Evolutionary conservation across 1,284 basidiomycete genomes (phyloP).

Genomic region (Ceratobasidium sp.): DNA sequence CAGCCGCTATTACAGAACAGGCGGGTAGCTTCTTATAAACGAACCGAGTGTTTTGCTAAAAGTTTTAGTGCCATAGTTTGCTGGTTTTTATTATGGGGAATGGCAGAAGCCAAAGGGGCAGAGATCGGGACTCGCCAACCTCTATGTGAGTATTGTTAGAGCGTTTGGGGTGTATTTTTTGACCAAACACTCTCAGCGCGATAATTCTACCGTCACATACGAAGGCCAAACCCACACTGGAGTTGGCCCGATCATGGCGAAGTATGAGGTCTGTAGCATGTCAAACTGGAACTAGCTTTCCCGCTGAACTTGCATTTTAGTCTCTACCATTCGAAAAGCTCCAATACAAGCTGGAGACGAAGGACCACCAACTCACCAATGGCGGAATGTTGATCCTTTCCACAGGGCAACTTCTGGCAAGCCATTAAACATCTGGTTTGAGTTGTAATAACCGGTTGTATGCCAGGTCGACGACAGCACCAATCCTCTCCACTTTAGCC

Average conservation of each 20-base stretch:
- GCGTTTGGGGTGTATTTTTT: background rate
- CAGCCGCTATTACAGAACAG: constrained; percentile 52
- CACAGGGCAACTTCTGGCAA: constrained; percentile 81
- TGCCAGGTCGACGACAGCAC: constrained; percentile 76
- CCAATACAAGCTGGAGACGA: constrained; percentile 81
- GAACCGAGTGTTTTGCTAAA: too few relatives aligned
- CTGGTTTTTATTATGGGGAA: constrained; percentile 74
- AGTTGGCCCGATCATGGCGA: constrained; percentile 69
- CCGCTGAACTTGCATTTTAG: constrained; percentile 53
- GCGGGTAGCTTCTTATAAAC: too few relatives aligned
- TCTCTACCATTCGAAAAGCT: constrained; percentile 83
- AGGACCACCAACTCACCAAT: constrained; percentile 83
- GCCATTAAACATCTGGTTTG: constrained; percentile 47
- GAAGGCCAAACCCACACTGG: constrained; percentile 77
- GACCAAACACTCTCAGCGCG: constrained; percentile 60
- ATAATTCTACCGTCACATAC: constrained; percentile 87
- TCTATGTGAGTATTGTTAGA: constrained; percentile 69
- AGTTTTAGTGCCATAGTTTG: constrained; percentile 63
- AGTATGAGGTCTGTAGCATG: constrained; percentile 70
- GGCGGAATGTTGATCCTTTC: constrained; percentile 85
- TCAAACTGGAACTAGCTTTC: constrained; percentile 3
- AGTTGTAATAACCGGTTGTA: constrained; percentile 7
- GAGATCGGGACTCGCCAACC: constrained; percentile 60
- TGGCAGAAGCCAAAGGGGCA: too few relatives aligned
- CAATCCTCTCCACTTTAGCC: constrained; percentile 87